These are phyloP conservation scores for Geranium incanum DNA, from an alignment of 441 rosid genomes.

Conservation along the genomic window DNA sequence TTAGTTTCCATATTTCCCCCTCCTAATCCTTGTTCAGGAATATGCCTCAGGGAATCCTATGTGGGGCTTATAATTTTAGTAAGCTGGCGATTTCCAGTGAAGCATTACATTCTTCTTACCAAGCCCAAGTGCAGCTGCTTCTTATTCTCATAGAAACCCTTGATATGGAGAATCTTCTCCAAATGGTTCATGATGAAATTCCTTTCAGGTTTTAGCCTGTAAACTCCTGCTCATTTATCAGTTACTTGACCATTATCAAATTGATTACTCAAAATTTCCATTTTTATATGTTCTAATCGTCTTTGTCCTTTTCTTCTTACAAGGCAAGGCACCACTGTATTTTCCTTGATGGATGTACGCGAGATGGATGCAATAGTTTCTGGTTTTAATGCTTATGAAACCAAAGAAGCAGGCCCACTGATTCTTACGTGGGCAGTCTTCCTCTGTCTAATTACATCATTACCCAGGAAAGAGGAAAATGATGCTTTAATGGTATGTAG, in stretches of 20 bases:
- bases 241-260: neutral
- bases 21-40: constrained; percentile 23
- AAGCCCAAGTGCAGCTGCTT: constrained; percentile 65
- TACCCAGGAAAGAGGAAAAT: constrained; percentile 66
- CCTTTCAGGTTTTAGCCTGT: constrained; percentile 62
- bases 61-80: constrained; percentile 57
- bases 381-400: constrained; percentile 50
- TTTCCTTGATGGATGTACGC: constrained; percentile 65
- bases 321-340: constrained; percentile 57
- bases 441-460: constrained; percentile 76
- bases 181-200: constrained; percentile 72
- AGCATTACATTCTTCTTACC: constrained; percentile 51
- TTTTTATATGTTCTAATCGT: constrained; percentile 21
- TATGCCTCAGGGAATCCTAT: constrained; percentile 56
- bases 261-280: constrained; percentile 6
- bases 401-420: constrained; percentile 72
- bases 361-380: constrained; percentile 86
- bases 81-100: constrained; percentile 69
- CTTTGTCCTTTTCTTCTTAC: constrained; percentile 25
- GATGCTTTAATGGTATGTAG: constrained; percentile 49
- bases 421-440: constrained; percentile 91
- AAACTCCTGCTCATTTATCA: neutral
- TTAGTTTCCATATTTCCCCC: constrained; percentile 15
- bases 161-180: constrained; percentile 81
- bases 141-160: constrained; percentile 79